Percentiles rank a stretch among this genome's conserved stretches.
Conservation (phyloP, 805 yeast genomes). For the Scheffersomyces coipomensis region DNA sequence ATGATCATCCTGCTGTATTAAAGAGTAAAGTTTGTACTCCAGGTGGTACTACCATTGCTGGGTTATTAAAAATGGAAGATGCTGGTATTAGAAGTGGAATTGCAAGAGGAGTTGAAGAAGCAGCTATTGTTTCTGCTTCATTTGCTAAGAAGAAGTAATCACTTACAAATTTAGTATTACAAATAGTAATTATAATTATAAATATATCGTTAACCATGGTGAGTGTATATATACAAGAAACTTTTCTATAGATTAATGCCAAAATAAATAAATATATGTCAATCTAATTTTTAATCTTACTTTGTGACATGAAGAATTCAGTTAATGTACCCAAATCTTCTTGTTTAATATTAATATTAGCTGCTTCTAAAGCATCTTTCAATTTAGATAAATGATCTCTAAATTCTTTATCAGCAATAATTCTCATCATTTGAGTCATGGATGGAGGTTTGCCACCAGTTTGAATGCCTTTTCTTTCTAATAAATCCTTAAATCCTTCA, state of each 20-base stretch:
- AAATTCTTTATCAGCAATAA: constrained; percentile 36
- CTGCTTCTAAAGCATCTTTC: constrained; percentile 28
- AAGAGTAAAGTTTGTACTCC: constrained; percentile 93
- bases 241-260: too few species aligned
- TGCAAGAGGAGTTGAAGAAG: constrained; percentile 85
- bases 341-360: constrained; percentile 28
- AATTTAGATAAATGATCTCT: constrained; percentile 25
- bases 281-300: constrained; percentile 3
- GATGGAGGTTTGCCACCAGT: constrained; percentile 31
- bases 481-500: constrained; percentile 27
- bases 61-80: constrained; percentile 88
- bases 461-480: constrained; percentile 30
- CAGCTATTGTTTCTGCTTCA: constrained; percentile 74
- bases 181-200: neutral
- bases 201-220: neutral
- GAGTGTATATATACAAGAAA: neutral
- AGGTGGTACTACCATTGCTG: constrained; percentile 97
- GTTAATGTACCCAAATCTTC: constrained; percentile 30
- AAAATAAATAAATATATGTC: neutral
- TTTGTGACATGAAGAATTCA: constrained; percentile 2
- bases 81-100: constrained; percentile 85
- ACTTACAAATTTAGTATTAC: too few species aligned
- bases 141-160: constrained; percentile 40
- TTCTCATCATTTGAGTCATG: constrained; percentile 33
- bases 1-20: constrained; percentile 84